A percentile compares a stretch with the other conserved stretches of the same genome.
These are phyloP conservation scores for Pisolithus tinctorius DNA, from an alignment of 768 basidiomycete species.

Conservation along the genomic window DNA sequence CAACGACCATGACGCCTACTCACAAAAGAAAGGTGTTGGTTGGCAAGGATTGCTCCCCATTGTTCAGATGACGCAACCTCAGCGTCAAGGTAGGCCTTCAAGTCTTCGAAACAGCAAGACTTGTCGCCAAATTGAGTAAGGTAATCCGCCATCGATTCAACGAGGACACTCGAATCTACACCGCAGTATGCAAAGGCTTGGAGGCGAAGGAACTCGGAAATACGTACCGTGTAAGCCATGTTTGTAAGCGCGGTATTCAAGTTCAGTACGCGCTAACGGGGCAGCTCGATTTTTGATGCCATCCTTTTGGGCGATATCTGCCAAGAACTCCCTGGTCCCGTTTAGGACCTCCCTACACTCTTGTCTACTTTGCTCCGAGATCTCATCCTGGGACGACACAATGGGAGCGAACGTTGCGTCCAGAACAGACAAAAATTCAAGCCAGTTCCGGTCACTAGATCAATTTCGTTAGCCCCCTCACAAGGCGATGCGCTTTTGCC, in stretches of 20 bases:
- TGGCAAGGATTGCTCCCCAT: constrained; percentile 51
- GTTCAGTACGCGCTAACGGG: constrained; percentile 66
- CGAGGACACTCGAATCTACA: constrained; percentile 39
- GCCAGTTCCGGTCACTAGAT: constrained; percentile 77
- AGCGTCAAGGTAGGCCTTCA: constrained; percentile 58
- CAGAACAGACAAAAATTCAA: constrained; percentile 70
- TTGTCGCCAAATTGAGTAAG: constrained; percentile 72
- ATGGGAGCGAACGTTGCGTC: constrained; percentile 55
- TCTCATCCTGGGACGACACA: constrained; percentile 15
- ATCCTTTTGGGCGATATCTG: constrained; percentile 53
- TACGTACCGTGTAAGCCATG: constrained; percentile 40
- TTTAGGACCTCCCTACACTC: constrained; percentile 34
- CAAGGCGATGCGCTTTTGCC: constrained; percentile 5
- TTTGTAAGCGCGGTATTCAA: constrained; percentile 53
- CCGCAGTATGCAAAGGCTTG: background rate
- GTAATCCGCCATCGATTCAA: constrained; percentile 56
- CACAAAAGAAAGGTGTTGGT: constrained; percentile 44
- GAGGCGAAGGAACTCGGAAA: background rate
- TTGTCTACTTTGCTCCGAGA: constrained; percentile 30
- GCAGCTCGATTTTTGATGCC: constrained; percentile 70
- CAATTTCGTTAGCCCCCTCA: constrained; percentile 14
- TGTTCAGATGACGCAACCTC: constrained; percentile 38
- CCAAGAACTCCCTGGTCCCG: constrained; percentile 47
- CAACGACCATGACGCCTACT: constrained; percentile 16
- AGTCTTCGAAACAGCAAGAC: constrained; percentile 82